These are phyloP conservation scores for Leccinum uliginosum DNA, from an alignment of 768 basidiomycete genomes.

Conservation along the genomic window DNA sequence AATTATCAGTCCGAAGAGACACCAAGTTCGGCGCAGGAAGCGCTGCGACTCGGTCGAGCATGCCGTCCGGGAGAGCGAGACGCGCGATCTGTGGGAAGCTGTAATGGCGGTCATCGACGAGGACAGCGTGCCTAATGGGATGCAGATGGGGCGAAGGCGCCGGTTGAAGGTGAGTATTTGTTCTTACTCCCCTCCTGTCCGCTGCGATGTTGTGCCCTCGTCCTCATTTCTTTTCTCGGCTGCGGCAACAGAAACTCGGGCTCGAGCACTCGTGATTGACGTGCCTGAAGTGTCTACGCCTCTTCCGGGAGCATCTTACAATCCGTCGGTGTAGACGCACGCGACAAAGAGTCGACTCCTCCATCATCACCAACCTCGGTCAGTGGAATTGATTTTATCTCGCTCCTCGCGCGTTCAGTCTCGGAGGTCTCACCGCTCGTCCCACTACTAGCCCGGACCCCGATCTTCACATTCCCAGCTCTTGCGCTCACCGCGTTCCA, in stretches of 20 bases:
- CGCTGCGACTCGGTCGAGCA: constrained; percentile 59
- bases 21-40: constrained; percentile 67
- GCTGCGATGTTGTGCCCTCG: not conserved
- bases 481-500: constrained; percentile 18
- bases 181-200: no score
- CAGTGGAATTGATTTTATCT: constrained; percentile 87
- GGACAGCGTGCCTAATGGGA: constrained; percentile 36
- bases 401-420: constrained; percentile 47
- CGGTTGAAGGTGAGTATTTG: constrained; percentile 37
- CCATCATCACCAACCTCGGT: constrained; percentile 83
- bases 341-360: constrained; percentile 97
- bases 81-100: constrained; percentile 58
- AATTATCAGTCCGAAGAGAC: constrained; percentile 14
- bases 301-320: no score
- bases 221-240: not conserved
- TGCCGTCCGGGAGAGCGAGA: constrained; percentile 65
- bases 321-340: constrained; percentile 75
- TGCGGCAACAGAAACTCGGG: constrained; percentile 41
- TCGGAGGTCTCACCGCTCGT: constrained; percentile 24
- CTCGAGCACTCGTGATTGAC: constrained; percentile 48
- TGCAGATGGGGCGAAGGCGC: constrained; percentile 33
- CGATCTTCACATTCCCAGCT: constrained; percentile 20
- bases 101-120: constrained; percentile 24
- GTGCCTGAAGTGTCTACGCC: constrained; percentile 66
- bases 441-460: constrained; percentile 10